phyloP scores from a whole-genome alignment of 176 grass and related monocot genomes.

The Rhynchospora tenuis region DNA sequence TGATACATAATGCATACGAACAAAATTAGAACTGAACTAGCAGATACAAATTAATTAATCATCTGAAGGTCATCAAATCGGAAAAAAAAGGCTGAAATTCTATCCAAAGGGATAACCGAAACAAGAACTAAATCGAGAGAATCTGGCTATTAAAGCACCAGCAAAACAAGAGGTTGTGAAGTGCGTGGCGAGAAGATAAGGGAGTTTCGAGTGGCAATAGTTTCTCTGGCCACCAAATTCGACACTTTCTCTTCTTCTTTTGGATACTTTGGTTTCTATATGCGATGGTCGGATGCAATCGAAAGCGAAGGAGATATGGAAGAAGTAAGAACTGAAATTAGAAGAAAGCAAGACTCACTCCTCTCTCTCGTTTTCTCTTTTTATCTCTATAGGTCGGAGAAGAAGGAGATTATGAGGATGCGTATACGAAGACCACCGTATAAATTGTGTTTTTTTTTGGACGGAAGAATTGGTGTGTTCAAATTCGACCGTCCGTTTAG shows the following conservation, averaged over 20 bases:
- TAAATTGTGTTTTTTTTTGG: too few species aligned
- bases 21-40: too few species aligned
- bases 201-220: not conserved
- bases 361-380: too few species aligned
- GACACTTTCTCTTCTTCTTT: conserved; percentile 20
- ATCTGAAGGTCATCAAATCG: conserved; percentile 29
- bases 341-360: too few species aligned
- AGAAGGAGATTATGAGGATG: too few species aligned
- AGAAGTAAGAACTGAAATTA: not conserved
- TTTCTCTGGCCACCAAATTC: conserved; percentile 47
- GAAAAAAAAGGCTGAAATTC: not conserved
- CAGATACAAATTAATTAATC: too few species aligned
- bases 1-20: too few species aligned
- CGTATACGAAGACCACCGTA: too few species aligned
- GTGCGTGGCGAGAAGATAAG: not conserved
- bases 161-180: conserved; percentile 29
- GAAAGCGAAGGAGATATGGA: not conserved
- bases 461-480: too few species aligned
- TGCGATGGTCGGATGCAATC: not conserved
- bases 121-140: conserved; percentile 34
- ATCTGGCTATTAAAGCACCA: conserved; percentile 33
- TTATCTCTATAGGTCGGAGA: too few species aligned
- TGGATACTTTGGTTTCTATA: not conserved
- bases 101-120: conserved; percentile 2
- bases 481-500: too few species aligned